Percentiles rank a stretch among this genome's conserved stretches.
Evolutionary conservation across 257 asterid genomes (phyloP).

Genomic region (Buddleja alternifolia): DNA sequence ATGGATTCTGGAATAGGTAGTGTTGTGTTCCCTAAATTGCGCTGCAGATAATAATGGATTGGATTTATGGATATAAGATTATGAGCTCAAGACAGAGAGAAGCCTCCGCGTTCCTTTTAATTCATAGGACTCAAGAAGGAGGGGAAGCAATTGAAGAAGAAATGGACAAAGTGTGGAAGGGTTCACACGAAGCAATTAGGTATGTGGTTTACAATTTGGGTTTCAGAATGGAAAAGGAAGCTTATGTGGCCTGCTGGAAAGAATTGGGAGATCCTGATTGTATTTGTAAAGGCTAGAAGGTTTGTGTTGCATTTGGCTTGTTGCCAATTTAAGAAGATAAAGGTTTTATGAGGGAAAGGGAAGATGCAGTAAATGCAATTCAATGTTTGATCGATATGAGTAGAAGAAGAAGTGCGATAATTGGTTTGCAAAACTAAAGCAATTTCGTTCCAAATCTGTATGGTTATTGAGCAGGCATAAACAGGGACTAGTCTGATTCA

Average conservation of each 20-base stretch:
- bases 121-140: not conserved
- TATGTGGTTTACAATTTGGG: not conserved
- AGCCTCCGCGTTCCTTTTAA: slow-evolving; percentile 4
- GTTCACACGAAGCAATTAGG: not conserved
- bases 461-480: not conserved
- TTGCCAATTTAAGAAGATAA: not conserved
- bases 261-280: not conserved
- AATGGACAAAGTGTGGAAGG: not conserved
- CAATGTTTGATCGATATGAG: not conserved
- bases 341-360: not conserved
- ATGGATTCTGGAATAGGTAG: not conserved
- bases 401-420: not conserved
- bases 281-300: not conserved
- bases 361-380: not conserved
- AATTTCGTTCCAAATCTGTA: not conserved
- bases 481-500: not conserved
- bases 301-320: not conserved
- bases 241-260: not conserved
- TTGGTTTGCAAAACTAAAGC: not conserved
- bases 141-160: not conserved
- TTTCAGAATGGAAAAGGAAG: not conserved
- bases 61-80: not conserved
- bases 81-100: not conserved
- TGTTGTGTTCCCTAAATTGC: not conserved
- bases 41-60: not conserved